Percentiles rank a stretch among this genome's conserved stretches.
Conservation (phyloP, 2,329 filamentous ascomycete genomes). For the Paraphoma chrysanthemicola region DNA sequence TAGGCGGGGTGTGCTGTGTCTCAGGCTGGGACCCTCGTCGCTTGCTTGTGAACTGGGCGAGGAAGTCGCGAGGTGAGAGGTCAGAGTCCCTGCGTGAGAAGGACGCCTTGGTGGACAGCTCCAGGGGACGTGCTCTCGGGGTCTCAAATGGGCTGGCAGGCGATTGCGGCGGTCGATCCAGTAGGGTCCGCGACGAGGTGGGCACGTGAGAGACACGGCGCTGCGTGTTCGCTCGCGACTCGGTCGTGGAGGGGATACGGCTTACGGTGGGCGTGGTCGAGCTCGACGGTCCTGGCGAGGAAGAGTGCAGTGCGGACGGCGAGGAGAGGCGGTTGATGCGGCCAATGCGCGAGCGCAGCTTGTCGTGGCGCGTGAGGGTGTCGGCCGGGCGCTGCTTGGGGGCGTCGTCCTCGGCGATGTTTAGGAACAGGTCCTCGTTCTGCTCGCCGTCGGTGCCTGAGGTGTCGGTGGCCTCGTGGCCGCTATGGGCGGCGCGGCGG, state of each 20-base stretch:
- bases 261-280: constrained; percentile 35
- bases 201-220: constrained; percentile 43
- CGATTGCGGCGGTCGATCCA: constrained; percentile 37
- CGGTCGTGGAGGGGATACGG: constrained; percentile 36
- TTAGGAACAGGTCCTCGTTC: constrained; percentile 51
- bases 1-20: constrained; percentile 39
- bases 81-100: constrained; percentile 38
- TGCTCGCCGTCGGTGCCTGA: constrained; percentile 33
- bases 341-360: constrained; percentile 47
- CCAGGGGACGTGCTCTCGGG: constrained; percentile 31
- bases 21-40: constrained; percentile 44
- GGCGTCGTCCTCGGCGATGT: constrained; percentile 49
- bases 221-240: constrained; percentile 32
- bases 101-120: constrained; percentile 40
- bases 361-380: constrained; percentile 34
- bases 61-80: constrained; percentile 43
- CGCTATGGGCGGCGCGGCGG: constrained; percentile 21
- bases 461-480: constrained; percentile 20
- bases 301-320: constrained; percentile 36
- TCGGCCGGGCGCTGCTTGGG: constrained; percentile 35
- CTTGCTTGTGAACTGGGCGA: constrained; percentile 32
- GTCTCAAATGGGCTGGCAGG: constrained; percentile 30
- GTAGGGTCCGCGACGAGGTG: constrained; percentile 30
- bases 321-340: constrained; percentile 45
- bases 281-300: constrained; percentile 30